phyloP scores from a whole-genome alignment of 164 flowering plant genomes.

The Pachysandra terminalis region DNA sequence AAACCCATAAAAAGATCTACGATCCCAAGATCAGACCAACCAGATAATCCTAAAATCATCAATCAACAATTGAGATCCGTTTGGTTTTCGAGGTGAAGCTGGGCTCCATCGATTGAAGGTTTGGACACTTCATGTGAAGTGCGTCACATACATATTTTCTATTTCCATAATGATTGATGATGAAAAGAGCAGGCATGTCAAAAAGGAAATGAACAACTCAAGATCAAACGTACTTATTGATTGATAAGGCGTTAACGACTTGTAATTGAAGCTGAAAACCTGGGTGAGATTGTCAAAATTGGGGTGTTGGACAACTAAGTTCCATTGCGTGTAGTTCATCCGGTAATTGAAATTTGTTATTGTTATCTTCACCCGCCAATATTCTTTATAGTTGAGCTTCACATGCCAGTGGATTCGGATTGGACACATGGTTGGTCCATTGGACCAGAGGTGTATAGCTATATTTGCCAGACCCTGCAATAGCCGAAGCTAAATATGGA shows the following conservation, averaged over 20 bases:
- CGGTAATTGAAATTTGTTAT: slow-evolving; percentile 79
- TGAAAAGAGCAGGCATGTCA: background rate
- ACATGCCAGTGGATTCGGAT: slow-evolving; percentile 90
- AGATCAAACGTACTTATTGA: slow-evolving; percentile 38
- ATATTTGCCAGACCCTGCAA: slow-evolving; percentile 32
- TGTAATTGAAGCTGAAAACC: slow-evolving; percentile 81
- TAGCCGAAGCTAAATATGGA: slow-evolving; percentile 53
- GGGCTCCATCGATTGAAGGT: background rate
- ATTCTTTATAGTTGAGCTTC: slow-evolving; percentile 77
- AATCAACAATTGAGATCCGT: background rate
- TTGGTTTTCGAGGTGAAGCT: background rate
- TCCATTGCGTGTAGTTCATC: slow-evolving; percentile 82
- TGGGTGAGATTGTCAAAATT: slow-evolving; percentile 78
- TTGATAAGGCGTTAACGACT: slow-evolving; percentile 69
- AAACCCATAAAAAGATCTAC: background rate
- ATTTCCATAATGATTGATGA: background rate
- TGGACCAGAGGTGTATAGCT: slow-evolving; percentile 57
- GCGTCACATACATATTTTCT: background rate
- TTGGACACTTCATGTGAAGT: background rate
- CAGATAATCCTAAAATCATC: background rate
- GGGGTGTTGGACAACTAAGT: slow-evolving; percentile 80
- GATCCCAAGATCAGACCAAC: background rate
- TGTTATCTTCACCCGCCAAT: slow-evolving; percentile 82
- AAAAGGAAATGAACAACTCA: background rate
- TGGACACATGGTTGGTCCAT: slow-evolving; percentile 91